Evolutionary conservation across 768 basidiomycete species (phyloP).

Genomic region (Suillus weaverae): DNA sequence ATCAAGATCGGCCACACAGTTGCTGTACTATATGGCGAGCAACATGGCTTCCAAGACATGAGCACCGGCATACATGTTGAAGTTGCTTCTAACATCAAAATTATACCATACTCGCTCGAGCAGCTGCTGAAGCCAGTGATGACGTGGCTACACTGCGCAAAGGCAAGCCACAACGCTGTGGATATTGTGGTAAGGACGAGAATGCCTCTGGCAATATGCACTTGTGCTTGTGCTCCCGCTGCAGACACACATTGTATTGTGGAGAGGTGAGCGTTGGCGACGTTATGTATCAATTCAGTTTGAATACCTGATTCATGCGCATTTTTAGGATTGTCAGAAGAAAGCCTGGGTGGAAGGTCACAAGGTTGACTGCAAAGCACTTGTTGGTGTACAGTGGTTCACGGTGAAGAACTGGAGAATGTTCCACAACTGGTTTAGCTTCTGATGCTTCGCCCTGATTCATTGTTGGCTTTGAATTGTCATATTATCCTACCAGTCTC

Average conservation of each 20-base stretch:
- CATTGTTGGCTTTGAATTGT: neutral
- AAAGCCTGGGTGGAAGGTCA: neutral
- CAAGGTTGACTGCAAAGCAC: neutral
- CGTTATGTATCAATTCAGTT: neutral
- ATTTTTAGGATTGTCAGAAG: neutral
- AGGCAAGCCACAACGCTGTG: neutral
- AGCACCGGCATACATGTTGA: slow-evolving; percentile 7
- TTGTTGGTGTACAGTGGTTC: slow-evolving; percentile 1
- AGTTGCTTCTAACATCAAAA: slow-evolving; percentile 1
- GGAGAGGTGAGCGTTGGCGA: neutral
- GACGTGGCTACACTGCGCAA: neutral
- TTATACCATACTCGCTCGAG: neutral
- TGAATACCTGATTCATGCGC: neutral
- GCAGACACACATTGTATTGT: neutral
- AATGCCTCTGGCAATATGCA: neutral
- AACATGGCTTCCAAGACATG: slow-evolving; percentile 8
- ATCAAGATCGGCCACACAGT: slow-evolving; percentile 7
- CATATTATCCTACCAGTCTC: neutral
- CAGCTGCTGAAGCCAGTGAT: neutral
- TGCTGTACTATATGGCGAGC: slow-evolving; percentile 13
- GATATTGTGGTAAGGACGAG: neutral
- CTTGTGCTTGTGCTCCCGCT: neutral
- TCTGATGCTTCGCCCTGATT: neutral
- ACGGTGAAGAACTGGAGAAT: neutral
- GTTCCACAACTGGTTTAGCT: neutral